phyloP scores from a whole-genome alignment of 345 rosid species.

The Rhodamnia argentea region DNA sequence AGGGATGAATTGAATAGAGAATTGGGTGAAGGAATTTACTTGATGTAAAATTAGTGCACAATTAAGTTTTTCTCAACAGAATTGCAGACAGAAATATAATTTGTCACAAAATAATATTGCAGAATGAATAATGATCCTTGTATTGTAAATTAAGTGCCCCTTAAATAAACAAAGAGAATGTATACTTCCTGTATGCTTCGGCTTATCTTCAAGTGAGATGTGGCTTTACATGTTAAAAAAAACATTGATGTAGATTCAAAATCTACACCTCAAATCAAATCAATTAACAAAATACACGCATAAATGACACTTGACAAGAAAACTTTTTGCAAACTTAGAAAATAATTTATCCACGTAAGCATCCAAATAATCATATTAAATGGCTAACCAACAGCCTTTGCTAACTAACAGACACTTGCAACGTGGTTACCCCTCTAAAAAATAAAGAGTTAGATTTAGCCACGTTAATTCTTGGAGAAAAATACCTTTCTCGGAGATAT shows the following conservation, averaged over 20 bases:
- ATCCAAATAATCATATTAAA: not conserved
- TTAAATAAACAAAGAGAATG: not conserved
- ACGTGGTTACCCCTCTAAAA: not conserved
- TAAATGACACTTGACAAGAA: not conserved
- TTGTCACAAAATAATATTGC: not conserved
- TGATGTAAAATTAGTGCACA: not conserved
- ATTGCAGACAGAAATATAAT: not conserved
- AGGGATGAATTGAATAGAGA: not conserved
- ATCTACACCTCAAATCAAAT: not conserved
- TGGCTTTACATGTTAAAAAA: not conserved
- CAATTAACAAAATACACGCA: not conserved
- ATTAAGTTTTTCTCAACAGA: not conserved
- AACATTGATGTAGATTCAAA: not conserved
- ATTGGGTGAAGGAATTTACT: not conserved
- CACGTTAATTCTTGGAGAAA: not conserved
- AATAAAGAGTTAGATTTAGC: not conserved
- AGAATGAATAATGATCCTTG: not conserved
- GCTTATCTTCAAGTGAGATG: not conserved
- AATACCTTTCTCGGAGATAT: slow-evolving; percentile 45
- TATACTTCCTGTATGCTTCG: not conserved
- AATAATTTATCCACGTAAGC: not conserved
- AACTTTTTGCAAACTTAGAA: not conserved
- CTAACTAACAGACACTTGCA: not conserved
- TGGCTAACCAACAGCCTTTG: not conserved
- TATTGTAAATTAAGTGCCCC: not conserved